Evolutionary conservation across 176 grass and related monocot species (phyloP).

Genomic region (Olyra latifolia): DNA sequence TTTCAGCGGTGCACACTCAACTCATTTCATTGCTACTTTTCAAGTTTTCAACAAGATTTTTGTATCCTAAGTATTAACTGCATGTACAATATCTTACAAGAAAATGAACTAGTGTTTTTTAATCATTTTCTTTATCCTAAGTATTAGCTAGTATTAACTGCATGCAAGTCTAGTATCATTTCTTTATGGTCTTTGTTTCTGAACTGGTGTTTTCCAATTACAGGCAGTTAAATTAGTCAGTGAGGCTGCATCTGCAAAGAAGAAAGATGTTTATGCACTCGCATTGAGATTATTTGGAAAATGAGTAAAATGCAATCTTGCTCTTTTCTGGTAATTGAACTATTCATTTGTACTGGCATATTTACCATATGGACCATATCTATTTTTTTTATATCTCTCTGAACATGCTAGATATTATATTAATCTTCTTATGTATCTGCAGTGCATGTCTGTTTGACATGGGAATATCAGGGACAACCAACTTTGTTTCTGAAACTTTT

Average conservation of each 20-base stretch:
- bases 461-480: background rate
- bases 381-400: background rate
- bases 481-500: background rate
- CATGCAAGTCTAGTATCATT: background rate
- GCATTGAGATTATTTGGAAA: constrained; percentile 85
- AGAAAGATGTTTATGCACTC: constrained; percentile 95
- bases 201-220: constrained; percentile 21
- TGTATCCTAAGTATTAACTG: constrained; percentile 5
- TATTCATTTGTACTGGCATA: background rate
- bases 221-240: constrained; percentile 84
- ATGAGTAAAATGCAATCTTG: constrained; percentile 54
- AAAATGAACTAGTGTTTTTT: background rate
- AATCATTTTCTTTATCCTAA: constrained; percentile 4
- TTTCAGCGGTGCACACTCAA: constrained; percentile 71
- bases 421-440: background rate
- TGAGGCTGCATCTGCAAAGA: constrained; percentile 80
- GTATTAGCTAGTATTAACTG: constrained; percentile 22
- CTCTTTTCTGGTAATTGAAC: constrained; percentile 23
- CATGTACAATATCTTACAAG: background rate
- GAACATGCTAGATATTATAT: background rate
- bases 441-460: background rate
- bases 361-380: background rate
- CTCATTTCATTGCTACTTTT: constrained; percentile 25
- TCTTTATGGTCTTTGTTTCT: constrained; percentile 3
- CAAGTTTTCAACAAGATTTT: constrained; percentile 6